Evolutionary conservation across 208 protist genomes (phyloP), one percentile per base, ranked within the genome.

Genomic region (Leptomonas pyrrhocoris): DNA sequence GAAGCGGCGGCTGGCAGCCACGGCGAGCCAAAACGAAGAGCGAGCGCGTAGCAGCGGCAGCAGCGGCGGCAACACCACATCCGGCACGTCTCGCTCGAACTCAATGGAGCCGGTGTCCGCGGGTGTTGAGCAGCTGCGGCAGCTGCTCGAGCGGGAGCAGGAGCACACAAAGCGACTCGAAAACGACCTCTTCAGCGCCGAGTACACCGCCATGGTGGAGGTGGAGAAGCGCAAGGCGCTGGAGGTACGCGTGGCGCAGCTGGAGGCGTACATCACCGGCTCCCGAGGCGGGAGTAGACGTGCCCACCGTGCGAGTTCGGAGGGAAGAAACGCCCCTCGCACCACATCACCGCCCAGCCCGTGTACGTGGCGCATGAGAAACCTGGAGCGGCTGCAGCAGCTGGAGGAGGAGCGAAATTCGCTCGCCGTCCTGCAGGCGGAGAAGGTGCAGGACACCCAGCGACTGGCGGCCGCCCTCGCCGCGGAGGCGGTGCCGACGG

Each of bases 161-260:
- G 56, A 69, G 19, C 38, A 91, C 23, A 90, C 86, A 28, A 74
- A 71, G 43, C 77, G 82, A n/a, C 82, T 96, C 3, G 75, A 96
- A 65, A 86, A 87, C 36, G 92, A 96, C 46, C 77, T 96, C 25
- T 94, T 94, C 73, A 84, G 81, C 50, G 89, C 87, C 1, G 87
- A 96, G 80, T 92, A 90, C 82, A 86, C 79, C 18, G 76, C 84
- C 12, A 94, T 94, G 89, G 71, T 92, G 2, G 87, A 94, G 62
- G 80, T 81, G 45, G 88, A 94, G 67, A 87, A 84, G 77, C 77
- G 87, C 25, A 90, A 91, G 59, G 73, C 62, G 46, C 70, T 93
- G 15, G 84, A 93, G 73, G 61, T 74, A 50, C 81, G 77, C 27
- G 30, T 96, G 1, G 55, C 62, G 55, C 56, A 68, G 34, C 74